Conservation (phyloP, 805 yeast genomes). For the Wickerhamomyces mucosus region DNA sequence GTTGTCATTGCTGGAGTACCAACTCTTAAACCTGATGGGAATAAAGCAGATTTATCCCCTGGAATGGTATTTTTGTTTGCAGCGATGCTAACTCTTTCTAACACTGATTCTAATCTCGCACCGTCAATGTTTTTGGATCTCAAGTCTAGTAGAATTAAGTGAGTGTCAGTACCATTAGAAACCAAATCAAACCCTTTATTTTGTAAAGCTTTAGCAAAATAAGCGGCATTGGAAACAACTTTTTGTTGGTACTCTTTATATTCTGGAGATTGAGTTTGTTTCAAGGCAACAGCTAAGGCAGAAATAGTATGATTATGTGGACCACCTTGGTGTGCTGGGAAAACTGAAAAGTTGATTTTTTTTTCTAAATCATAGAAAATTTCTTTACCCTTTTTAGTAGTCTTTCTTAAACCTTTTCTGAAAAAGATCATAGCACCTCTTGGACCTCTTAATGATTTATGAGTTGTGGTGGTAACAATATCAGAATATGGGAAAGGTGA, state of each 20-base stretch:
- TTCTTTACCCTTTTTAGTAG: conserved; percentile 88
- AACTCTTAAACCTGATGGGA: conserved; percentile 94
- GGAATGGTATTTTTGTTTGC: conserved; percentile 97
- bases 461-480: conserved; percentile 97
- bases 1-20: conserved; percentile 98
- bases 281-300: conserved; percentile 93
- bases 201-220: conserved; percentile 68
- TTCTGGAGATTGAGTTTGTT: conserved; percentile 87
- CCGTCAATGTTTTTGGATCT: conserved; percentile 90
- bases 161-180: conserved; percentile 94
- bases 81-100: conserved; percentile 91
- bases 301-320: conserved; percentile 99
- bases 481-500: conserved; percentile 97
- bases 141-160: conserved; percentile 85
- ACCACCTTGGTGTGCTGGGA: conserved; percentile 99
- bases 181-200: conserved; percentile 72
- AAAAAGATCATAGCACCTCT: conserved; percentile 99
- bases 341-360: conserved; percentile 94
- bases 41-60: conserved; percentile 93
- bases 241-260: conserved; percentile 83
- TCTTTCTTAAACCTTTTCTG: conserved; percentile 90
- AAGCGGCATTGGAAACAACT: conserved; percentile 82
- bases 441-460: conserved; percentile 98
- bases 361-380: conserved; percentile 84
- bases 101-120: conserved; percentile 92